Evolutionary conservation across 78 protist species (phyloP).

Genomic region (Dictyostelium intermedium): DNA sequence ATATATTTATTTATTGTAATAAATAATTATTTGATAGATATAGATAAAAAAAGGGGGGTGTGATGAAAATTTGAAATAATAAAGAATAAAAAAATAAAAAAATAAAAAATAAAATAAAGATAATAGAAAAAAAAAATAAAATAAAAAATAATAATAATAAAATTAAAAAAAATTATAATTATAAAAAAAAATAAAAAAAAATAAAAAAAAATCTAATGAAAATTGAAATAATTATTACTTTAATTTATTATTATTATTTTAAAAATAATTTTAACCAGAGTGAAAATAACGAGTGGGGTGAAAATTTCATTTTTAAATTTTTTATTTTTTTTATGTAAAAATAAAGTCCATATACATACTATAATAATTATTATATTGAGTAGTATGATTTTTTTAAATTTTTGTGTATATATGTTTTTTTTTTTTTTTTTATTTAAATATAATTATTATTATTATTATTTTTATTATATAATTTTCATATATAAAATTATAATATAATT

Average conservation of each 20-base stretch:
- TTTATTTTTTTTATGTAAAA: too few relatives aligned
- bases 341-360: background rate
- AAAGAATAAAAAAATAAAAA: background rate
- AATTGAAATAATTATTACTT: background rate
- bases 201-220: background rate
- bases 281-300: background rate
- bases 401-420: background rate
- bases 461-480: too few relatives aligned
- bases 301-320: background rate
- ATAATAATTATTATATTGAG: too few relatives aligned
- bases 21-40: background rate
- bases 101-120: too few relatives aligned
- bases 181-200: too few relatives aligned
- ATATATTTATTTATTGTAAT: background rate
- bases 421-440: too few relatives aligned
- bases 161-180: too few relatives aligned
- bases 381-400: background rate
- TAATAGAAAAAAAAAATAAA: too few relatives aligned
- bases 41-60: background rate
- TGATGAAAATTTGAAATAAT: background rate
- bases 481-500: too few relatives aligned
- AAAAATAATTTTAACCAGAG: background rate
- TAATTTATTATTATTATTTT: too few relatives aligned
- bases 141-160: too few relatives aligned
- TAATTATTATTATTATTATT: too few relatives aligned